These are phyloP conservation scores for Amniculicola lignicola DNA, from an alignment of 495 filamentous ascomycete genomes.

Conservation along the genomic window DNA sequence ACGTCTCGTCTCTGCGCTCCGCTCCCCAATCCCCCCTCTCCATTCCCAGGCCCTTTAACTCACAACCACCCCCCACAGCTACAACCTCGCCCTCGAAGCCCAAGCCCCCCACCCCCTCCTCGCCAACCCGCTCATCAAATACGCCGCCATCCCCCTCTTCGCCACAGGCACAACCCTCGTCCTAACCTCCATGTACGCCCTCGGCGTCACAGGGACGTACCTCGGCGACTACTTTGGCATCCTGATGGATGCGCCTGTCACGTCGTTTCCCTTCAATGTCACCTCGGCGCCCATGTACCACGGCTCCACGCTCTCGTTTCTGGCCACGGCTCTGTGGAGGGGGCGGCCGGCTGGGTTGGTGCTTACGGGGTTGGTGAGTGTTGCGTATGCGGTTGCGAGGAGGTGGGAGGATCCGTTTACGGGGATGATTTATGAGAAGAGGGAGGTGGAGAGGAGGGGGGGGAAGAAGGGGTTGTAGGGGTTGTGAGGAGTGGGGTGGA, in stretches of 20 bases:
- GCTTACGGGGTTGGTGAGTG: slow-evolving; percentile 69
- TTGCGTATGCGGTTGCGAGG: slow-evolving; percentile 79
- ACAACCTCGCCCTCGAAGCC: slow-evolving; percentile 68
- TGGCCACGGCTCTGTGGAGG: slow-evolving; percentile 82
- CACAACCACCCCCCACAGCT: slow-evolving; percentile 41
- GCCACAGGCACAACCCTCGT: slow-evolving; percentile 79
- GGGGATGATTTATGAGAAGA: slow-evolving; percentile 86
- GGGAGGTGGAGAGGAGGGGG: slow-evolving; percentile 54
- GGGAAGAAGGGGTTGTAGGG: slow-evolving; percentile 45
- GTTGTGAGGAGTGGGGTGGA: slow-evolving; percentile 35
- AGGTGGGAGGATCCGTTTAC: slow-evolving; percentile 98
- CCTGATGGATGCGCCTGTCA: slow-evolving; percentile 90
- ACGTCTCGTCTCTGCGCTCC: slow-evolving; percentile 41
- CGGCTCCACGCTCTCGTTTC: slow-evolving; percentile 86
- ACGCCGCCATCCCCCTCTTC: slow-evolving; percentile 66
- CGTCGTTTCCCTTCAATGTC: slow-evolving; percentile 92
- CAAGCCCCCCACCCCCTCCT: slow-evolving; percentile 74
- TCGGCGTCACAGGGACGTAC: slow-evolving; percentile 96
- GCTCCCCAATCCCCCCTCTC: slow-evolving; percentile 7
- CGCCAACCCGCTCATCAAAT: slow-evolving; percentile 48
- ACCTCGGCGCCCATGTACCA: slow-evolving; percentile 95
- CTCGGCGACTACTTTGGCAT: slow-evolving; percentile 98
- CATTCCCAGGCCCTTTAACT: slow-evolving; percentile 47
- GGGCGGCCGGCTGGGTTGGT: slow-evolving; percentile 85
- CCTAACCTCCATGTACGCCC: slow-evolving; percentile 78